Percentiles rank a stretch among this genome's conserved stretches.
Conservation (phyloP, 108 stramenopile species). For the Bacterosira constricta region DNA sequence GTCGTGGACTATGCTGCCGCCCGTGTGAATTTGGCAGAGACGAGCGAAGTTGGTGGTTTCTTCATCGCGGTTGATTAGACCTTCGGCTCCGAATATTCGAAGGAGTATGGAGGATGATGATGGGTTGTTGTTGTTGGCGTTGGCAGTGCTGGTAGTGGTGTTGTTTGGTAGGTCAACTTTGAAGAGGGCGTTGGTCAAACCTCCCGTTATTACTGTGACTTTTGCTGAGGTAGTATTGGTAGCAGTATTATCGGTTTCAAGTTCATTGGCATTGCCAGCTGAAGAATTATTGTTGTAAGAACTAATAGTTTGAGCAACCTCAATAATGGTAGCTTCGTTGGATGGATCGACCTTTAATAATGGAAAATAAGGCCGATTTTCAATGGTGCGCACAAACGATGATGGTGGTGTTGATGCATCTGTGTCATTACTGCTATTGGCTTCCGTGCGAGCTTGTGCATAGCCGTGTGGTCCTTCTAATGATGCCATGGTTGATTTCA, state of each 20-base stretch:
- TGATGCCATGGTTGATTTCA: constrained; percentile 1
- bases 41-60: constrained; percentile 76
- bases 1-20: constrained; percentile 32
- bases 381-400: constrained; percentile 29
- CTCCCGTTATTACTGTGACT: constrained; percentile 62
- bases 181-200: constrained; percentile 80
- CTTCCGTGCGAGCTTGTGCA: constrained; percentile 20
- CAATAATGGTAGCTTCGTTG: constrained; percentile 19
- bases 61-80: constrained; percentile 87
- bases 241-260: neutral
- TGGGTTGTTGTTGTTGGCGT: neutral
- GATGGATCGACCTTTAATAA: constrained; percentile 39
- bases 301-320: constrained; percentile 2
- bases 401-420: neutral
- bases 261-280: constrained; percentile 8
- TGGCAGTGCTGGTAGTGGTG: too few relatives aligned
- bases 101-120: constrained; percentile 46
- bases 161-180: constrained; percentile 39
- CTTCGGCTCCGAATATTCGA: constrained; percentile 85
- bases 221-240: neutral
- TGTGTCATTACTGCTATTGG: neutral
- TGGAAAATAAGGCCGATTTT: constrained; percentile 62
- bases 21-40: constrained; percentile 52
- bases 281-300: neutral
- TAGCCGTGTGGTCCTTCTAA: constrained; percentile 22